Evolutionary conservation across 257 asterid genomes (phyloP).

Genomic region (Lycium barbarum): DNA sequence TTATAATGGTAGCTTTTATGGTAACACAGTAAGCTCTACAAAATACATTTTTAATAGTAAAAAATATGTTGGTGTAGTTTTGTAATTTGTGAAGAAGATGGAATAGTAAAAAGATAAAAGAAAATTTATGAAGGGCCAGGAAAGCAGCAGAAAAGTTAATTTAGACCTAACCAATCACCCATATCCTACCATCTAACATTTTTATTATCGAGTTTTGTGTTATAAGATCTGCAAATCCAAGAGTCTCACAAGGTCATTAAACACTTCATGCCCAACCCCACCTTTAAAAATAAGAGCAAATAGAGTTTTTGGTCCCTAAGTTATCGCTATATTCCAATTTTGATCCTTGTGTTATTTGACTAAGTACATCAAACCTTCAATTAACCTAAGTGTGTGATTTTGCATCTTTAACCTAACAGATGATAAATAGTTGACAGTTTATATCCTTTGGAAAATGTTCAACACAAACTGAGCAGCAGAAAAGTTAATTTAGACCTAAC

Average conservation of each 20-base stretch:
- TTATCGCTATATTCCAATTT: too few species aligned
- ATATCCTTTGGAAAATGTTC: too few species aligned
- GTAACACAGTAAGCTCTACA: background rate
- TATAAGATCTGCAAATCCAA: background rate
- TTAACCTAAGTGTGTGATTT: too few species aligned
- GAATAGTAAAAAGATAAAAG: background rate
- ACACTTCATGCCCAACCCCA: background rate
- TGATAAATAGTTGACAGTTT: too few species aligned
- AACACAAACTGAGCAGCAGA: background rate
- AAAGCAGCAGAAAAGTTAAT: background rate
- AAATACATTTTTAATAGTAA: background rate
- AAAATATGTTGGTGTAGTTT: background rate
- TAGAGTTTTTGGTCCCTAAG: too few species aligned
- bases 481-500: background rate
- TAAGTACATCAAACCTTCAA: too few species aligned
- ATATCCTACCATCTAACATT: too few species aligned
- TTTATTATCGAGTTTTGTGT: constrained; percentile 5
- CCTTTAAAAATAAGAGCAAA: too few species aligned
- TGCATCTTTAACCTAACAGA: too few species aligned
- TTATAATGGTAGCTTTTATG: background rate
- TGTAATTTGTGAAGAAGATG: background rate
- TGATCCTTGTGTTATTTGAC: too few species aligned
- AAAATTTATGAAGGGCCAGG: background rate
- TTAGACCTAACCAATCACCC: background rate
- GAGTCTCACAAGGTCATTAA: background rate